Percentiles rank a stretch among this genome's conserved stretches.
phyloP scores from a whole-genome alignment of 2,329 filamentous ascomycete species.

The Pseudocercospora musae region DNA sequence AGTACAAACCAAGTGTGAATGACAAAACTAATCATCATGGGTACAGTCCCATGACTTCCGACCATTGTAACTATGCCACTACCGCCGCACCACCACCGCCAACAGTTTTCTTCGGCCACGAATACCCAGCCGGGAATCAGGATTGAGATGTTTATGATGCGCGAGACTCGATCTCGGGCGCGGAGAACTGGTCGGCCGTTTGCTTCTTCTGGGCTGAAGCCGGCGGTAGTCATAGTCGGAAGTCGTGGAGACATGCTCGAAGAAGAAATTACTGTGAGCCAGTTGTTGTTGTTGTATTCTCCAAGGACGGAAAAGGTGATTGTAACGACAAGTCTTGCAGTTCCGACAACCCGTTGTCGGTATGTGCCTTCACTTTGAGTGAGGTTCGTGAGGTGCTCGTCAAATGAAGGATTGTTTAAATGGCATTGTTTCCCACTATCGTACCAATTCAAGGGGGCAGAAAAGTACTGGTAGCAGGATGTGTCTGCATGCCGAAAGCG shows the following conservation, averaged over 20 bases:
- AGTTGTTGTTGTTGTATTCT: background rate
- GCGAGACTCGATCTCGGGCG: background rate
- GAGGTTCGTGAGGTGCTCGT: background rate
- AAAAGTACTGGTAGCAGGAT: background rate
- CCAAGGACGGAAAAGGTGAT: background rate
- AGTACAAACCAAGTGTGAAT: background rate
- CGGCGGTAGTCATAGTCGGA: background rate
- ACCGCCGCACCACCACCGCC: background rate
- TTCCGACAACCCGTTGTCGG: background rate
- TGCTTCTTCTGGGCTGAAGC: too few relatives aligned
- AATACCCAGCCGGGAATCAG: background rate
- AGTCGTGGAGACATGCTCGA: background rate
- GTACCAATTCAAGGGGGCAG: too few relatives aligned
- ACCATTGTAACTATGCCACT: background rate
- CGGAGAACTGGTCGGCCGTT: background rate
- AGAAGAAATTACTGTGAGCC: background rate
- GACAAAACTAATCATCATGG: background rate
- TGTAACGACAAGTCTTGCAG: slow-evolving; percentile 3
- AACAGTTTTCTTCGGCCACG: background rate
- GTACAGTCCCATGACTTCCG: background rate
- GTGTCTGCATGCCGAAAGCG: background rate
- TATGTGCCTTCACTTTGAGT: background rate
- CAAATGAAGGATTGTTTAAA: background rate
- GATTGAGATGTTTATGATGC: background rate
- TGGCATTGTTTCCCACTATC: too few relatives aligned